Base-by-base conservation (phyloP, 2,329 filamentous ascomycete genomes). In the Fusarium papillatum region DNA sequence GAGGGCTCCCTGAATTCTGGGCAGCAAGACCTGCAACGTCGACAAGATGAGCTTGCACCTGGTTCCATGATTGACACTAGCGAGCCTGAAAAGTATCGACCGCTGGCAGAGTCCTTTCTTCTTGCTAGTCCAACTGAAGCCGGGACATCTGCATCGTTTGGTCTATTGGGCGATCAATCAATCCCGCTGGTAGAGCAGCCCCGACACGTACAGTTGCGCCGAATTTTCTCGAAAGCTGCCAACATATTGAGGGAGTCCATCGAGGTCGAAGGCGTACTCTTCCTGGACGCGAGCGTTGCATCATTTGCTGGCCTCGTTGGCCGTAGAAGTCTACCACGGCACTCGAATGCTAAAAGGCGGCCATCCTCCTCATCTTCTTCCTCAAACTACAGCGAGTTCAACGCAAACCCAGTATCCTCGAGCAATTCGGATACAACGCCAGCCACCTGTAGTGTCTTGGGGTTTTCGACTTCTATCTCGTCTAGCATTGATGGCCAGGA, bases 191-290 rank as follows among this genome's bases (percentile, higher is more conserved):
- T 17, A 53, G 48, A 53, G 3, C 50, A 57, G 53, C 53, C 53
- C 8, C 53, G 53, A 36, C 53, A 57, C 9, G 7, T 57, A 34
- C 53, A 60, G 36, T 13, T 60, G 5, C 34, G 24, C 5, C 57
- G 17, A 13, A 39, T 60, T 1, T 87, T 88, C 61, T 84, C 84
- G 0, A 86, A 83, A 34, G 88, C 87, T 7, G 85, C 87, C 26
- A 85, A 85, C 31, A 80, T 88, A 9, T 79, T 89, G 16, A 76
- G 85, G 3, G 82, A 87, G 34, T 84, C 85, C 0, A 79, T 88
- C 14, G 84, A 85, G 16, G 82, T 85, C 0, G 84, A 86, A 19
- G 86, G 86, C 2, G 80, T 81, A 14, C 17, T 82, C 0, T 80
- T 80, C 78, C 81, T 82, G 14, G 81, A 83, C 17, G 80, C 83